These are phyloP conservation scores for Tulasnella sp. DNA, from an alignment of 768 basidiomycete genomes.

Conservation along the genomic window DNA sequence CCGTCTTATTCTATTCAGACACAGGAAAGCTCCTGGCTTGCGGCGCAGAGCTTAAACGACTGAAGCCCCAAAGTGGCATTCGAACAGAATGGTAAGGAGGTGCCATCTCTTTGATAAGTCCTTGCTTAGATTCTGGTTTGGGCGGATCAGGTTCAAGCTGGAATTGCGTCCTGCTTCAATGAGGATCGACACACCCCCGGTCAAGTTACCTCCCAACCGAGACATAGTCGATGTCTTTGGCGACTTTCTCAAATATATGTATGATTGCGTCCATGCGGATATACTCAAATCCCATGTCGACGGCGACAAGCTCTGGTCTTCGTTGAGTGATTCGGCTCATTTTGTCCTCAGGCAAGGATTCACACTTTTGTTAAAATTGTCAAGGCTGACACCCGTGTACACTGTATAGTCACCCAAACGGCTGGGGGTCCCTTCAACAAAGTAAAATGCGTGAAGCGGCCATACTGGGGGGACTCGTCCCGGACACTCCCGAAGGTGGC, in stretches of 20 bases:
- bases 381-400: background rate
- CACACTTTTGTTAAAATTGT: background rate
- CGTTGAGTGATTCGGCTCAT: background rate
- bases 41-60: background rate
- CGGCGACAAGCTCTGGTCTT: background rate
- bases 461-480: conserved; percentile 36
- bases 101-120: background rate
- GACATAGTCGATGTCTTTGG: conserved; percentile 4
- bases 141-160: background rate
- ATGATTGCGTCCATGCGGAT: background rate
- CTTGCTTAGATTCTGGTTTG: background rate
- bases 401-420: conserved; percentile 32
- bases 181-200: background rate
- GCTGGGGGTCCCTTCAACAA: conserved; percentile 43
- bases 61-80: background rate
- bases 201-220: background rate
- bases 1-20: background rate
- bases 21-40: background rate
- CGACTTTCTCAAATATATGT: conserved; percentile 7
- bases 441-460: conserved; percentile 40
- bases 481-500: conserved; percentile 33
- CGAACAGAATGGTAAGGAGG: background rate
- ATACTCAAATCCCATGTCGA: background rate
- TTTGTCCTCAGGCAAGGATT: background rate
- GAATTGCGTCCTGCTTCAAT: background rate